Evolutionary conservation across 108 stramenopile genomes (phyloP), one percentile per base, ranked within the genome.

Genomic region (Asterionellopsis glacialis): DNA sequence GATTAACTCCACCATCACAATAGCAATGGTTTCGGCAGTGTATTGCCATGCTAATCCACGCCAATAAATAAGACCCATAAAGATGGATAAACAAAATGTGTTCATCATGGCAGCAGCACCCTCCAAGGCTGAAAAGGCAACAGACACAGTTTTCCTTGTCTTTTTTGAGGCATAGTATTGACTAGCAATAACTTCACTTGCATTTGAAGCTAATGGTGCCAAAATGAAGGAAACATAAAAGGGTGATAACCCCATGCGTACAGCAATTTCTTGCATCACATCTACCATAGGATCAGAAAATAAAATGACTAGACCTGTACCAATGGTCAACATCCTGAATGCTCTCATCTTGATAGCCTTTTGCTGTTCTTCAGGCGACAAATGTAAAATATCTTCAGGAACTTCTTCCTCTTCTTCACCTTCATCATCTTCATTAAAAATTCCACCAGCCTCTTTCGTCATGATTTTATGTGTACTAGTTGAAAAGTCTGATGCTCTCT

Each of bases 51-150:
- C 96, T 28, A 98, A 71, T 11, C 88, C 77, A 42, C 94, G 79
- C 63, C 91, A 86, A 67, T 76, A 95, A 51, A 97, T 83, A 41
- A 98, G 77, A 27, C 80, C 88, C 88, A 97, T 91, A 71, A 98
- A 97, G 52, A 97, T 90, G 1, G 84, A 92, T 40, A 98, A 80
- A 54, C 89, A 93, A 57, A 98, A 97, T 3, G 98, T 98, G 70
- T 97, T 97, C 82, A 97, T 98, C 96, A 97, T 97, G 51, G 79
- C 89, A 9, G 96, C 97, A n/a, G 98, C 98, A 21, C 98, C 98
- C 63, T 87, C 81, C 53, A 98, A 72, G 0, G 92, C 83, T 1
- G 92, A 77, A 45, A 97, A 68, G 10, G 93, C 81, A 49, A 98
- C 93, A 3, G 95, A 86, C 53, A 98, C 96, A 26, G 94, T 91